Base-by-base conservation (phyloP, 495 filamentous ascomycete genomes). In the Parachaetomium inaequale region DNA sequence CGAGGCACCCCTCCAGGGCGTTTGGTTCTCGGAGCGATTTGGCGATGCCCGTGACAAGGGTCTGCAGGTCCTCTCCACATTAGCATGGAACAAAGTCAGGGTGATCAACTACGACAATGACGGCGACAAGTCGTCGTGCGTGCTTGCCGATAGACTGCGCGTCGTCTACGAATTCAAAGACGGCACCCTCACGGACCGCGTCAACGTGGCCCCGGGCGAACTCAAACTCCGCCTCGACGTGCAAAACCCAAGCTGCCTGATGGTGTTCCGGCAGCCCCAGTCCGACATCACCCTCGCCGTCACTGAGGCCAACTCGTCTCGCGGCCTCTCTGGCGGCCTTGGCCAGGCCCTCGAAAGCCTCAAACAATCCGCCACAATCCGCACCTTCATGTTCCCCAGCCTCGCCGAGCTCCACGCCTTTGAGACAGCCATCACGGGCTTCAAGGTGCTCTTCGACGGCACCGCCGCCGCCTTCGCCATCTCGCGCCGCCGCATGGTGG, bases 401-500 rank as follows among this genome's bases (percentile, higher is more conserved):
- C 70, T 81, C 43, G 66, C 65, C 63, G 90, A 89, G 63, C 78
- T 96, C 7, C 91, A 96, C 70, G 70, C 76, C 19, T 96, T 96
- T 66, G 84, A 96, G 72, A 76, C 75, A 19, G 85, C 90, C 17
- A 74, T 95, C 42, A 95, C 91, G 2, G 90, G 91, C 1, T 94
- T 88, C 74, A 70, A 74, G 23, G 87, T 93, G 3, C 76, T 88
- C 4, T 95, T 87, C 64, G 91, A 95, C 67, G 85, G 86, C 38
- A 74, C 88, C 46, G 91, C 88, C 11, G 76, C 83, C 0, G 86
- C 82, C 4, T 91, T 95, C 66, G 83, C 87, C 61, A 94, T 96
- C 59, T 86, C 91, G 3, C 89, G 91, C n/a, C 84, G 90, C 46
- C 84, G 89, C 61, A 91, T 88, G 83, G 87, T 94, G 25, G 89